A percentile compares a stretch with the other conserved stretches of the same genome.
These are phyloP conservation scores for Beauveria sp. DNA, from an alignment of 2,329 filamentous ascomycete species.

Conservation along the genomic window DNA sequence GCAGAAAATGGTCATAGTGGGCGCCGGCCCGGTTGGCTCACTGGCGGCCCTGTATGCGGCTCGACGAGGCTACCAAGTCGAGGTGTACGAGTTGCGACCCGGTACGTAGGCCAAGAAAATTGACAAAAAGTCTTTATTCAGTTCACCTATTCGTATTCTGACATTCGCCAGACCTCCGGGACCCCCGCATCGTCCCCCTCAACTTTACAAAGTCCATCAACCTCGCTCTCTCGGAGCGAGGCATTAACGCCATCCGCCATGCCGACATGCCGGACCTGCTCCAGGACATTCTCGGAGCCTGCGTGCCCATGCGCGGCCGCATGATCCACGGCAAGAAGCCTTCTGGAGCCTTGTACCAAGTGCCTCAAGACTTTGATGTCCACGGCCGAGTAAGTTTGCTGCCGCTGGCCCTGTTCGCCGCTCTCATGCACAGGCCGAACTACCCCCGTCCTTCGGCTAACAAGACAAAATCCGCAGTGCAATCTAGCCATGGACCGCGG, in stretches of 20 bases:
- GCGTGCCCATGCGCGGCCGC: conserved; percentile 88
- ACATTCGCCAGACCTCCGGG: conserved; percentile 63
- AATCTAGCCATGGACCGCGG: conserved; percentile 83
- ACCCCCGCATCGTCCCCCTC: conserved; percentile 72
- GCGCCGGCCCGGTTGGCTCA: conserved; percentile 88
- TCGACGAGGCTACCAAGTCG: conserved; percentile 77
- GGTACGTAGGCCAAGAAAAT: conserved; percentile 47
- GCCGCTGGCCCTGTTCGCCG: neutral
- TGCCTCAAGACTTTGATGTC: conserved; percentile 85
- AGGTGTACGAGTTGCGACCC: conserved; percentile 86
- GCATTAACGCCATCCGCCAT: conserved; percentile 77
- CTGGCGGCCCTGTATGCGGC: conserved; percentile 90
- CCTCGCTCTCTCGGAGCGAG: conserved; percentile 84
- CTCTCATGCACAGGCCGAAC: neutral
- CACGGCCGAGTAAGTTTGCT: conserved; percentile 63
- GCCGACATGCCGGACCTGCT: conserved; percentile 61
- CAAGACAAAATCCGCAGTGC: conserved; percentile 39
- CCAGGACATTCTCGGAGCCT: conserved; percentile 64
- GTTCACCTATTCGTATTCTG: neutral
- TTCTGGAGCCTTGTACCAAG: conserved; percentile 62
- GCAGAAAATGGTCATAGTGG: conserved; percentile 75
- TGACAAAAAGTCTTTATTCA: neutral
- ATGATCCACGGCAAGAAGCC: conserved; percentile 80
- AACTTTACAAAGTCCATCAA: conserved; percentile 99
- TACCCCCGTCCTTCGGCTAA: neutral